Evolutionary conservation across 2,329 filamentous ascomycete genomes (phyloP).

Genomic region (Orbilia brochopaga): DNA sequence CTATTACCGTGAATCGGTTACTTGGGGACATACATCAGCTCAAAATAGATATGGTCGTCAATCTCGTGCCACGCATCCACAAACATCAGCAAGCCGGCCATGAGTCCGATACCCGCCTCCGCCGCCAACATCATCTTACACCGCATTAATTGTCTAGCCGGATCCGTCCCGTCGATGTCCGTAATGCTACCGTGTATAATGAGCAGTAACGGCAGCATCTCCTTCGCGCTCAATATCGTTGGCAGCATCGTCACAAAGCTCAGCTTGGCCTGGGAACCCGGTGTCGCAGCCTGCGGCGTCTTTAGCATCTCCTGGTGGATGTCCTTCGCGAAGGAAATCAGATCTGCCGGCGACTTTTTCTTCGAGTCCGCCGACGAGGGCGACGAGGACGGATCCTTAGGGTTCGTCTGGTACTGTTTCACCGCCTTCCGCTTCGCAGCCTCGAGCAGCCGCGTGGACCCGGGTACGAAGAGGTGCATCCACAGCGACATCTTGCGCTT

Average conservation of each 20-base stretch:
- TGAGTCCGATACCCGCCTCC: slow-evolving; percentile 53
- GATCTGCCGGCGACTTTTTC: slow-evolving; percentile 7
- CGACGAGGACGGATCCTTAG: neutral
- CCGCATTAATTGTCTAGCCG: slow-evolving; percentile 54
- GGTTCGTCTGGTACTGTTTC: slow-evolving; percentile 32
- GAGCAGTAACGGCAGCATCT: slow-evolving; percentile 54
- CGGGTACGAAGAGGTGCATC: slow-evolving; percentile 54
- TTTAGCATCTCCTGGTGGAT: slow-evolving; percentile 28
- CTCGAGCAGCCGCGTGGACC: slow-evolving; percentile 46
- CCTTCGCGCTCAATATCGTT: slow-evolving; percentile 53
- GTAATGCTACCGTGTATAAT: slow-evolving; percentile 54
- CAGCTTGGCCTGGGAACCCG: slow-evolving; percentile 38
- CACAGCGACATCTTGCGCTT: slow-evolving; percentile 55
- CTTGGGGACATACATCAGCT: slow-evolving; percentile 52
- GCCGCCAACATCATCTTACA: slow-evolving; percentile 55
- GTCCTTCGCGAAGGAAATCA: slow-evolving; percentile 22
- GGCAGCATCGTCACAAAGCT: slow-evolving; percentile 55
- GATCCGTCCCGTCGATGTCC: slow-evolving; percentile 54
- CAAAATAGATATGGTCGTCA: slow-evolving; percentile 55
- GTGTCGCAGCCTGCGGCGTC: slow-evolving; percentile 13
- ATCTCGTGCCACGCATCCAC: slow-evolving; percentile 55
- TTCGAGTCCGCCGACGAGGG: slow-evolving; percentile 7
- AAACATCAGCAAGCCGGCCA: slow-evolving; percentile 54
- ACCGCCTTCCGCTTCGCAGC: slow-evolving; percentile 48
- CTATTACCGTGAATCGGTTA: neutral